Evolutionary conservation across 1,139 yeast genomes (phyloP).

Genomic region (Citeromyces hawaiiensis): DNA sequence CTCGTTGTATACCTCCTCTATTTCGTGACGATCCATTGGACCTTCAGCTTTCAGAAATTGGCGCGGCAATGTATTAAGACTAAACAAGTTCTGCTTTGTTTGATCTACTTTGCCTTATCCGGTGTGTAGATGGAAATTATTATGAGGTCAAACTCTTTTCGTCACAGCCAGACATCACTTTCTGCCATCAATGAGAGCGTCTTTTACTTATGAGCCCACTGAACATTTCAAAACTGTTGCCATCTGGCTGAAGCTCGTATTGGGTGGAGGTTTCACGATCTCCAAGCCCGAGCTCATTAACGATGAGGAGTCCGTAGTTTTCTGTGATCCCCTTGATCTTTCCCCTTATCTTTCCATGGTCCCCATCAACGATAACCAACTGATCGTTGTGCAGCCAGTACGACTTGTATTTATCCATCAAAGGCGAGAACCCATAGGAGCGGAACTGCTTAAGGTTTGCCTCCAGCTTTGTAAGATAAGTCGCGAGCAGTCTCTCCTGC

Average conservation of each 20-base stretch:
- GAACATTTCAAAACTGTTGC: conserved; percentile 93
- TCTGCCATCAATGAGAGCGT: conserved; percentile 6
- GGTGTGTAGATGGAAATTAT: no score
- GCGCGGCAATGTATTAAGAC: no score
- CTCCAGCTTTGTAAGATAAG: conserved; percentile 53
- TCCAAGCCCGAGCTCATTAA: conserved; percentile 40
- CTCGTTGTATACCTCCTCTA: no score
- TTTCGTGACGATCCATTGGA: no score
- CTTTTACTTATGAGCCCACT: conserved; percentile 77
- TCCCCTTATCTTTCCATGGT: conserved; percentile 35
- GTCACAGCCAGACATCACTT: no score
- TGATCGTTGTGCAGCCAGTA: conserved; percentile 81
- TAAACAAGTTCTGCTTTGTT: no score
- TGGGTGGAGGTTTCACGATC: conserved; percentile 34
- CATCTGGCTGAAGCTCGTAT: conserved; percentile 86
- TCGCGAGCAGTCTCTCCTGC: conserved; percentile 59
- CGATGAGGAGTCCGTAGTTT: conserved; percentile 75
- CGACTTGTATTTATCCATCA: conserved; percentile 62
- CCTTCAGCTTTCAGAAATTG: no score
- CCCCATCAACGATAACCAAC: conserved; percentile 29
- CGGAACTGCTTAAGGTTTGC: conserved; percentile 44
- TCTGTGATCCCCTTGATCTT: conserved; percentile 67
- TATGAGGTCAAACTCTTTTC: no score
- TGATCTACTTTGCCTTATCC: no score
- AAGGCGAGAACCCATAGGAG: conserved; percentile 51